Evolutionary conservation across 2,329 filamentous ascomycete species (phyloP).

Genomic region (Trichoderma afroharzianum): DNA sequence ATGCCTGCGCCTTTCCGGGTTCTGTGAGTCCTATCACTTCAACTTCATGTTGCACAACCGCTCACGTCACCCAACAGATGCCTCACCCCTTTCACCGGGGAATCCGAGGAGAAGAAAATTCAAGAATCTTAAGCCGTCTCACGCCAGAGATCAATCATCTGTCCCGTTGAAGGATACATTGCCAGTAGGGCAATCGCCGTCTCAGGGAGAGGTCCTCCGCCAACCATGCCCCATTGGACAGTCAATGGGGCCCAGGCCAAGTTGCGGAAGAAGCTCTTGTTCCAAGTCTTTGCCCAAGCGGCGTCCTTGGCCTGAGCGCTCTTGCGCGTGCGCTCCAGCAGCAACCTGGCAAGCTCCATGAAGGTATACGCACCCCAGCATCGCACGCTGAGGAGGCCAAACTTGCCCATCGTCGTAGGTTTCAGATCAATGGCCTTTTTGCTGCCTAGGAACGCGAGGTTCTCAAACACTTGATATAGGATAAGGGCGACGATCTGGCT

Average conservation of each 20-base stretch:
- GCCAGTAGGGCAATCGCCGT: slow-evolving; percentile 40
- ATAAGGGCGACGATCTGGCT: slow-evolving; percentile 66
- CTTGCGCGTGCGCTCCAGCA: slow-evolving; percentile 42
- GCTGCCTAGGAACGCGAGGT: slow-evolving; percentile 69
- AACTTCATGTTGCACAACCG: neutral
- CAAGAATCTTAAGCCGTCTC: slow-evolving; percentile 30
- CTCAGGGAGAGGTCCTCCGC: slow-evolving; percentile 49
- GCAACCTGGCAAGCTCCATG: slow-evolving; percentile 68
- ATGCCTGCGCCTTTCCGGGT: neutral
- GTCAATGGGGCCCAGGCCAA: slow-evolving; percentile 77
- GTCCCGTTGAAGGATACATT: slow-evolving; percentile 42
- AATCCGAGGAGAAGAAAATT: neutral
- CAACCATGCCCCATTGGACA: slow-evolving; percentile 74
- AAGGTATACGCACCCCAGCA: slow-evolving; percentile 78
- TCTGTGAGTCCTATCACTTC: neutral
- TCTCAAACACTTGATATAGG: slow-evolving; percentile 77
- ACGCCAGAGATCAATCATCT: slow-evolving; percentile 46
- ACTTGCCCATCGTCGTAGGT: slow-evolving; percentile 54
- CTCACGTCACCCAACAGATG: neutral
- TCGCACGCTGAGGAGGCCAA: slow-evolving; percentile 69
- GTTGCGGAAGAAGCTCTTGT: slow-evolving; percentile 65
- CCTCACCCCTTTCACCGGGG: neutral
- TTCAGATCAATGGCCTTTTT: slow-evolving; percentile 66
- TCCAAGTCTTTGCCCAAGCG: slow-evolving; percentile 52
- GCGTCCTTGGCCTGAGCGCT: slow-evolving; percentile 36